These are phyloP conservation scores for Saccharomycopsis selenospora DNA, from an alignment of 805 yeast genomes.

Conservation along the genomic window DNA sequence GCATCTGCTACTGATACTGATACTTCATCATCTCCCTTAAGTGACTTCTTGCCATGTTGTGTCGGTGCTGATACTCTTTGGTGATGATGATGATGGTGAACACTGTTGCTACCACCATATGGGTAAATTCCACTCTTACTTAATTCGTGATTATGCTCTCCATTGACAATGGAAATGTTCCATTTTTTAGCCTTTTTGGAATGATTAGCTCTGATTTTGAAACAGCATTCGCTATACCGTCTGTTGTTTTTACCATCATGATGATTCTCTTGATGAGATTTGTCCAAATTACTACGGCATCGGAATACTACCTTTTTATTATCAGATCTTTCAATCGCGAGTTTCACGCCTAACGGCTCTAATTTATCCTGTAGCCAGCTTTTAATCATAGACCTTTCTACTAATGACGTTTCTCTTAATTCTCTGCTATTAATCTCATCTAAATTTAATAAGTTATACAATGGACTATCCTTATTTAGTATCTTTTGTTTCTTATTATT, in stretches of 20 bases:
- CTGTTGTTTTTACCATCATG: slow-evolving; percentile 3
- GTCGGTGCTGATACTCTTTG: neutral
- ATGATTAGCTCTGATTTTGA: slow-evolving; percentile 20
- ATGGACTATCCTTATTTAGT: slow-evolving; percentile 5
- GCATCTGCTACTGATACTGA: neutral
- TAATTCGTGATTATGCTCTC: slow-evolving; percentile 18
- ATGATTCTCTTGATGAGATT: neutral
- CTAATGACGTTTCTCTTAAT: slow-evolving; percentile 4
- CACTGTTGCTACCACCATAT: neutral
- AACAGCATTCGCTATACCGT: slow-evolving; percentile 13
- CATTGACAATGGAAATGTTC: slow-evolving; percentile 21
- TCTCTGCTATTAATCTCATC: slow-evolving; percentile 17
- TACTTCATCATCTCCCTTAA: neutral
- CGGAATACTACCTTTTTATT: slow-evolving; percentile 28
- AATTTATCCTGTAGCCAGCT: slow-evolving; percentile 18
- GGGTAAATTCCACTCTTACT: neutral
- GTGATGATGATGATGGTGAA: neutral
- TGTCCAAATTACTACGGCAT: slow-evolving; percentile 21
- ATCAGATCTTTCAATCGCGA: slow-evolving; percentile 29
- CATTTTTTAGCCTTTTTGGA: slow-evolving; percentile 19
- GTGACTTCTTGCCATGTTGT: neutral
- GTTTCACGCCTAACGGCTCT: slow-evolving; percentile 16
- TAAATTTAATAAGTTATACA: slow-evolving; percentile 14
- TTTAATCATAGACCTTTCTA: slow-evolving; percentile 12
- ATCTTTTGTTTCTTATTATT: neutral